These are phyloP conservation scores for Chloris gayana DNA, from an alignment of 176 grass and related monocot genomes.

Conservation along the genomic window DNA sequence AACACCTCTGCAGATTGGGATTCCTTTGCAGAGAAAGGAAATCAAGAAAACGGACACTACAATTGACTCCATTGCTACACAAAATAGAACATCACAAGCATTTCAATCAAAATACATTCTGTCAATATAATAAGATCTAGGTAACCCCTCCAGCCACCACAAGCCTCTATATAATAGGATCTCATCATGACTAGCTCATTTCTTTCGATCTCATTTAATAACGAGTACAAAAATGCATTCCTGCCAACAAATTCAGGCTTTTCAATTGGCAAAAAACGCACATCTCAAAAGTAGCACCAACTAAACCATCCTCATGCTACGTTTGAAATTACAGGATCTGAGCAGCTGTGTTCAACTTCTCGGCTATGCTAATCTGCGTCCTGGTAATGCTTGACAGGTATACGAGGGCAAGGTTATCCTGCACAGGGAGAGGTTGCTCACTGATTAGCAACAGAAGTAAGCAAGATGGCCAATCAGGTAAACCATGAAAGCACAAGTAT, in stretches of 20 bases:
- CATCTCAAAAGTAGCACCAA: constrained; percentile 23
- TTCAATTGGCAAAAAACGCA: constrained; percentile 15
- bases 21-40: too few species aligned
- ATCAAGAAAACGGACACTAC: not conserved
- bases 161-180: not conserved
- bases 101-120: not conserved
- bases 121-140: too few species aligned
- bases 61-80: not conserved
- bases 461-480: not conserved
- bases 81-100: constrained; percentile 31
- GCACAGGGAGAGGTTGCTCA: not conserved
- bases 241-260: constrained; percentile 17
- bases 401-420: constrained; percentile 89
- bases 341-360: constrained; percentile 93
- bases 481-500: not conserved
- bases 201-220: constrained; percentile 31
- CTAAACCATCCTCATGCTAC: not conserved
- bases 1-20: too few species aligned
- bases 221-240: constrained; percentile 43
- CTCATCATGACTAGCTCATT: not conserved
- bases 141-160: not conserved
- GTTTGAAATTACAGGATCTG: constrained; percentile 65
- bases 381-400: constrained; percentile 91
- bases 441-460: not conserved
- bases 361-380: constrained; percentile 81